Evolutionary conservation across 495 filamentous ascomycete species (phyloP).

Genomic region (Penicillium salamii): DNA sequence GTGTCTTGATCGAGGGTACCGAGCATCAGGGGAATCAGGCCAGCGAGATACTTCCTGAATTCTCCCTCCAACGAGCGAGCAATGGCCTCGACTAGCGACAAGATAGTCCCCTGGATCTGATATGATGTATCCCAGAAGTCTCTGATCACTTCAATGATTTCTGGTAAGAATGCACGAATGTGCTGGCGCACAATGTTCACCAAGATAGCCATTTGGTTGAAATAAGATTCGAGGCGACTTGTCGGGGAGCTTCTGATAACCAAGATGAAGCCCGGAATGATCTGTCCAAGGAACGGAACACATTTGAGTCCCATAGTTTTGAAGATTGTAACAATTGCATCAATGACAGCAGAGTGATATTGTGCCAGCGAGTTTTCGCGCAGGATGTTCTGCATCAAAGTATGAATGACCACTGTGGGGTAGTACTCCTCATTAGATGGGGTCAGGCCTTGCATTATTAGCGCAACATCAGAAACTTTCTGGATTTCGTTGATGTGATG

Average conservation of each 20-base stretch:
- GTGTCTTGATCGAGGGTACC: conserved; percentile 83
- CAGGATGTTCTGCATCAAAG: conserved; percentile 79
- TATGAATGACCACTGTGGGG: conserved; percentile 95
- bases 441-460: conserved; percentile 97
- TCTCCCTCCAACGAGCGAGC: conserved; percentile 92
- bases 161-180: conserved; percentile 81
- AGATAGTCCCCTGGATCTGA: conserved; percentile 81
- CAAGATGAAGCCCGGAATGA: conserved; percentile 86
- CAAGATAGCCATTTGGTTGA: conserved; percentile 89
- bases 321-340: conserved; percentile 98
- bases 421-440: conserved; percentile 98
- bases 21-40: conserved; percentile 87
- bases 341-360: conserved; percentile 93
- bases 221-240: conserved; percentile 84
- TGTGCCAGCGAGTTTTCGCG: conserved; percentile 83
- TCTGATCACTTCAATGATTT: conserved; percentile 77
- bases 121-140: conserved; percentile 79
- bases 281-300: conserved; percentile 86
- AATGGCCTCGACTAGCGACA: conserved; percentile 88
- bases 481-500: conserved; percentile 55
- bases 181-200: conserved; percentile 96
- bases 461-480: conserved; percentile 82
- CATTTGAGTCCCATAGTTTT: conserved; percentile 93
- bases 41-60: conserved; percentile 91
- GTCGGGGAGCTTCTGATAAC: conserved; percentile 76